These are phyloP conservation scores for Sporothrix humicola DNA, from an alignment of 2,329 filamentous ascomycete genomes.

Conservation along the genomic window DNA sequence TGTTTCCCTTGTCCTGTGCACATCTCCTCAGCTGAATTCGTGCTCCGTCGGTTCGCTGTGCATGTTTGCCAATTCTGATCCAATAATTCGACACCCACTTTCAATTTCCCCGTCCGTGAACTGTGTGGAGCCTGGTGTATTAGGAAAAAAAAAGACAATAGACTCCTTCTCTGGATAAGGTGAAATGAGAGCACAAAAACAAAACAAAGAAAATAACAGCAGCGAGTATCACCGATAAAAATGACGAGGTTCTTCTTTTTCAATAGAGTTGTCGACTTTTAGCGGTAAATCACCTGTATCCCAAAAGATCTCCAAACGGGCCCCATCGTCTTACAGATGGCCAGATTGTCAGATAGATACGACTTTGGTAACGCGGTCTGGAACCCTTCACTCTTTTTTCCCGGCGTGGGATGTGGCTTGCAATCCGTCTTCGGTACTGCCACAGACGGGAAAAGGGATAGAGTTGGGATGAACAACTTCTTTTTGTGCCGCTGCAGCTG, in stretches of 20 bases:
- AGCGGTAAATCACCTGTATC: not conserved
- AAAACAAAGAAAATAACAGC: not conserved
- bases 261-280: not conserved
- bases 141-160: not conserved
- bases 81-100: slow-evolving; percentile 29
- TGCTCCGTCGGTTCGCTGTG: slow-evolving; percentile 1
- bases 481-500: not conserved
- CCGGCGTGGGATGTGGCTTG: slow-evolving; percentile 3
- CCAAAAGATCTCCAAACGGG: too few relatives aligned
- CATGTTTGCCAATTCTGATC: slow-evolving; percentile 11
- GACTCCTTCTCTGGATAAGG: not conserved
- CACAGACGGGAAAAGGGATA: slow-evolving; percentile 15
- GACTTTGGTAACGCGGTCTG: slow-evolving; percentile 11
- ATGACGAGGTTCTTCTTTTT: not conserved
- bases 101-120: slow-evolving; percentile 23
- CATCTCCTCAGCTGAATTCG: not conserved
- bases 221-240: not conserved
- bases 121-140: slow-evolving; percentile 25
- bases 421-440: not conserved
- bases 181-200: not conserved
- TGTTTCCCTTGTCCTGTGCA: not conserved
- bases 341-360: slow-evolving; percentile 8
- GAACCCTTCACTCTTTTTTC: not conserved
- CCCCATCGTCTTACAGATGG: not conserved
- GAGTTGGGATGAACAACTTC: slow-evolving; percentile 19